phyloP scores from a whole-genome alignment of 1,284 basidiomycete genomes.

The Singerocomus inundabilis region DNA sequence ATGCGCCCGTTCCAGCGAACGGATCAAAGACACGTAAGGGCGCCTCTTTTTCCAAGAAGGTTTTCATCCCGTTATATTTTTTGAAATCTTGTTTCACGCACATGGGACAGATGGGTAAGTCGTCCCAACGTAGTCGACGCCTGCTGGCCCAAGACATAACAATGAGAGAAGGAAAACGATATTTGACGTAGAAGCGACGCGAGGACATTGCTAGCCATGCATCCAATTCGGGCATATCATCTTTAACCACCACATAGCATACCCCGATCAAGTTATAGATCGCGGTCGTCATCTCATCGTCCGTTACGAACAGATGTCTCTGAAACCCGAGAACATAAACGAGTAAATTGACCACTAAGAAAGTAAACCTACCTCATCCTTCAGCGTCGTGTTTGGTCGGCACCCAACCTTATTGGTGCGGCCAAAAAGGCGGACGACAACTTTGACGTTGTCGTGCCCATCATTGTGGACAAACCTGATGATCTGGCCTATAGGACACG shows the following conservation, averaged over 20 bases:
- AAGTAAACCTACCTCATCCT: constrained; percentile 38
- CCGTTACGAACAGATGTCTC: constrained; percentile 41
- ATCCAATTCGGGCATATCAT: constrained; percentile 35
- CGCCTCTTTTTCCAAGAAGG: constrained; percentile 24
- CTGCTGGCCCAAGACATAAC: constrained; percentile 41
- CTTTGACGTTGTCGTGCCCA: constrained; percentile 1
- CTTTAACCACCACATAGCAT: constrained; percentile 46
- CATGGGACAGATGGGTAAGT: constrained; percentile 44
- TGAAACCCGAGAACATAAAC: constrained; percentile 8
- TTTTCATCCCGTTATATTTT: constrained; percentile 34
- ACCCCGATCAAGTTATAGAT: constrained; percentile 43
- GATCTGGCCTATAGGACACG: constrained; percentile 41
- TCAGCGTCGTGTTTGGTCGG: constrained; percentile 28
- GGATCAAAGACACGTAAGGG: constrained; percentile 56
- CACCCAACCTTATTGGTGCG: constrained; percentile 33
- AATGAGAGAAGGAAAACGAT: constrained; percentile 43
- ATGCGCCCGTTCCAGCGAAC: constrained; percentile 66
- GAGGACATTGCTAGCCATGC: constrained; percentile 53
- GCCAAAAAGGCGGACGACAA: constrained; percentile 36
- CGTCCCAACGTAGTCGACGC: constrained; percentile 29
- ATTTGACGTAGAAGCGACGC: constrained; percentile 55
- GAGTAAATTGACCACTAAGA: background rate
- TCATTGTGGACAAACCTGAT: constrained; percentile 15
- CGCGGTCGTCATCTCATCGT: constrained; percentile 37
- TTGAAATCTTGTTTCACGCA: constrained; percentile 43